A percentile compares a stretch with the other conserved stretches of the same genome.
phyloP scores from a whole-genome alignment of 176 grass and related monocot genomes.

The Triticum monococcum region DNA sequence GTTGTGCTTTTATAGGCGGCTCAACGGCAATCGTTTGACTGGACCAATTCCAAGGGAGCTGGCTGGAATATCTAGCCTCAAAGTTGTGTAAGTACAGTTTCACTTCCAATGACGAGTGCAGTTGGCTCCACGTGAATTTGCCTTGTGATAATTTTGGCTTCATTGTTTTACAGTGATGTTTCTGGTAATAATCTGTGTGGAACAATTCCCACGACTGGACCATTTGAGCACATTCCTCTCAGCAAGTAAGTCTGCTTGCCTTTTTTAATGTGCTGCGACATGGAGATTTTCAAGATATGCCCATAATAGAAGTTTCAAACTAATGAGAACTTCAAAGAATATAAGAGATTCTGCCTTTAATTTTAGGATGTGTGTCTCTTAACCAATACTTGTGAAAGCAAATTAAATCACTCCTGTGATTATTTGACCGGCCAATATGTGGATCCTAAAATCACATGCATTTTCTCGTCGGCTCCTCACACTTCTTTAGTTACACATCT shows the following conservation, averaged over 20 bases:
- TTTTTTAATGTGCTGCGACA: neutral
- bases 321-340: neutral
- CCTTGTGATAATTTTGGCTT: slow-evolving; percentile 8
- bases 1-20: slow-evolving; percentile 58
- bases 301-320: neutral
- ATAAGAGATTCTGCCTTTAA: neutral
- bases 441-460: neutral
- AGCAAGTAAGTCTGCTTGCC: slow-evolving; percentile 75
- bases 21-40: slow-evolving; percentile 84
- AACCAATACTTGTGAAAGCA: neutral
- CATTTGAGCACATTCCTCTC: slow-evolving; percentile 90
- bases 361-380: neutral
- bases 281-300: neutral
- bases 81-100: slow-evolving; percentile 87
- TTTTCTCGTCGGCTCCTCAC: neutral
- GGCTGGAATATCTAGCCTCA: slow-evolving; percentile 65
- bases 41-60: slow-evolving; percentile 94
- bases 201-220: slow-evolving; percentile 87
- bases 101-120: neutral
- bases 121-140: neutral
- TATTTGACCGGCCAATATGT: neutral
- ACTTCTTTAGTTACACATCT: neutral
- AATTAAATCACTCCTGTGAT: neutral
- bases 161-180: slow-evolving; percentile 72
- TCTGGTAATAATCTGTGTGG: slow-evolving; percentile 88